Conservation (phyloP, 768 basidiomycete species). For the Porphyrellus cyaneotinctus region DNA sequence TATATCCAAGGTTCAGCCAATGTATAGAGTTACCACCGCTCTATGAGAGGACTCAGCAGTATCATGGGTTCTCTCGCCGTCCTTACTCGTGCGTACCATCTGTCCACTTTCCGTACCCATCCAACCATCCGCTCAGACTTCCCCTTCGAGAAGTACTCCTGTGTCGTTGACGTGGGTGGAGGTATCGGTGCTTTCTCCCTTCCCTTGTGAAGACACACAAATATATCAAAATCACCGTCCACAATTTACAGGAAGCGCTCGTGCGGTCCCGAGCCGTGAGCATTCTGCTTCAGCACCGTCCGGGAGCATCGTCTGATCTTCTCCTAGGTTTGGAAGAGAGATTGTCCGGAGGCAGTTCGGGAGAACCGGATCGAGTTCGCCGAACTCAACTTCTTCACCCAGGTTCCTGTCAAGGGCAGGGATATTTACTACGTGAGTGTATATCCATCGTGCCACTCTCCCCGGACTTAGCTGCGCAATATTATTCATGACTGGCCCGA, state of each 20-base stretch:
- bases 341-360: constrained; percentile 19
- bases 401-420: constrained; percentile 1
- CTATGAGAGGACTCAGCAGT: constrained; percentile 22
- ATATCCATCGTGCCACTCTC: not conserved
- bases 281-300: not conserved
- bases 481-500: constrained; percentile 36
- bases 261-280: constrained; percentile 22
- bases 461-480: constrained; percentile 14
- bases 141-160: constrained; percentile 29
- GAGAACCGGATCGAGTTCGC: constrained; percentile 27
- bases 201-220: constrained; percentile 27
- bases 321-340: constrained; percentile 21
- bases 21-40: constrained; percentile 19
- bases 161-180: constrained; percentile 35
- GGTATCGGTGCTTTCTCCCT: constrained; percentile 32
- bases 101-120: not conserved
- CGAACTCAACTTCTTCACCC: constrained; percentile 29
- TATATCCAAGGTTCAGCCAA: not conserved
- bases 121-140: constrained; percentile 20
- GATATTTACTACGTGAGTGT: constrained; percentile 32
- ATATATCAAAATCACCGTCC: constrained; percentile 30
- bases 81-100: constrained; percentile 15
- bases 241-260: constrained; percentile 29
- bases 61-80: constrained; percentile 27
- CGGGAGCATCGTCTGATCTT: not conserved